Conservation (phyloP, 345 rosid genomes). For the Moricandia arvensis region DNA sequence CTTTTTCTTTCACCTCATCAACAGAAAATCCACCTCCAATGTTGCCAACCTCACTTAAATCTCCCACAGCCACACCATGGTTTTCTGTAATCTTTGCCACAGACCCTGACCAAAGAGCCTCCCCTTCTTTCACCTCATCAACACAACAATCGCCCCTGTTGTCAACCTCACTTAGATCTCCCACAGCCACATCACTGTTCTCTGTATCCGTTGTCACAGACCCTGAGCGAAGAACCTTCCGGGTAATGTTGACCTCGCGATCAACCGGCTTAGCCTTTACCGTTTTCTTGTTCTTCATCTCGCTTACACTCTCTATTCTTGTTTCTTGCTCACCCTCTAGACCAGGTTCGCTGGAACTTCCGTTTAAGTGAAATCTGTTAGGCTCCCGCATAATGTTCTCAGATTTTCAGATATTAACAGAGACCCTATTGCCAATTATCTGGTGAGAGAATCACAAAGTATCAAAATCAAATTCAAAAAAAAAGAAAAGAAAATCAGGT, state of each 20-base stretch:
- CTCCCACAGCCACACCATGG: not conserved
- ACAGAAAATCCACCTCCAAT: not conserved
- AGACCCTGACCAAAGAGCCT: not conserved
- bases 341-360: constrained; percentile 20
- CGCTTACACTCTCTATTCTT: constrained; percentile 25
- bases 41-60: not conserved
- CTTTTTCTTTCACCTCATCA: constrained; percentile 8
- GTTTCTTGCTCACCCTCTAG: constrained; percentile 5
- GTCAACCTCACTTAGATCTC: not conserved
- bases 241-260: constrained; percentile 27
- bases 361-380: constrained; percentile 20
- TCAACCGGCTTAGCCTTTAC: constrained; percentile 16
- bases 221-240: constrained; percentile 53
- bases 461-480: constrained; percentile 1
- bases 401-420: not conserved
- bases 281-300: constrained; percentile 35
- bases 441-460: not conserved
- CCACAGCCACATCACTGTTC: not conserved
- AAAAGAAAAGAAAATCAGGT: not conserved
- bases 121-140: constrained; percentile 10
- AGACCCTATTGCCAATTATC: constrained; percentile 8
- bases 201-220: constrained; percentile 17
- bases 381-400: constrained; percentile 29
- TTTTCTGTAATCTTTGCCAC: not conserved
- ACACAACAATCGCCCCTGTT: not conserved